Percentiles rank a stretch among this genome's conserved stretches.
phyloP scores from a whole-genome alignment of 441 rosid genomes.

The Metrosideros polymorpha region DNA sequence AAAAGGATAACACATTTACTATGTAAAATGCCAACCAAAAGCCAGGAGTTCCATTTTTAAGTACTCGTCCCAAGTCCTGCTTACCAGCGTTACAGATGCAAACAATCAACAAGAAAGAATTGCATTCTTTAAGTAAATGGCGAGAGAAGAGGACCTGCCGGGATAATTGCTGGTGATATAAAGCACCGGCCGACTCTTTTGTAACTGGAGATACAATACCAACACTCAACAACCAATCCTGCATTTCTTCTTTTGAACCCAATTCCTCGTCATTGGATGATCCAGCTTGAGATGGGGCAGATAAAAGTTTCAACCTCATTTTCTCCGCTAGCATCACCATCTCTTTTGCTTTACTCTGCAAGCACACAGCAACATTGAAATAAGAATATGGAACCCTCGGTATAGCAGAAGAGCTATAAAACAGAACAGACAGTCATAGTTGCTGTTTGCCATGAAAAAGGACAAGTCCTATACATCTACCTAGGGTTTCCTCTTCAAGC shows the following conservation, averaged over 20 bases:
- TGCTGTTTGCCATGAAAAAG: not conserved
- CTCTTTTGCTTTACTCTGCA: constrained; percentile 87
- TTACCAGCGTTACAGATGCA: not conserved
- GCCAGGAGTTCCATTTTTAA: not conserved
- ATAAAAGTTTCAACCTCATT: constrained; percentile 84
- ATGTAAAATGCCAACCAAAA: not conserved
- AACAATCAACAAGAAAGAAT: not conserved
- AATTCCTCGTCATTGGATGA: constrained; percentile 63
- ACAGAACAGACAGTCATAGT: not conserved
- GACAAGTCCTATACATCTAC: not conserved
- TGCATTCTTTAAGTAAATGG: not conserved
- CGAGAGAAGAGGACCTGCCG: constrained; percentile 57
- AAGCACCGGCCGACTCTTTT: constrained; percentile 88
- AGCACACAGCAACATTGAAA: constrained; percentile 5
- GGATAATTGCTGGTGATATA: constrained; percentile 83
- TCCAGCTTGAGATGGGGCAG: constrained; percentile 50
- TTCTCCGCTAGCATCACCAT: constrained; percentile 89
- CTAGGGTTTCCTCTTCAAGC: not conserved
- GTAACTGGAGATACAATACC: constrained; percentile 96
- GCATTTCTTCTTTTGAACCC: constrained; percentile 92
- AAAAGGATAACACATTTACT: not conserved
- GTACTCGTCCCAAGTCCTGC: not conserved
- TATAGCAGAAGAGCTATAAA: not conserved
- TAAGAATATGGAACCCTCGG: not conserved
- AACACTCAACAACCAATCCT: constrained; percentile 88